phyloP scores from a whole-genome alignment of 2,329 filamentous ascomycete species.

The Colletotrichum camelliae region DNA sequence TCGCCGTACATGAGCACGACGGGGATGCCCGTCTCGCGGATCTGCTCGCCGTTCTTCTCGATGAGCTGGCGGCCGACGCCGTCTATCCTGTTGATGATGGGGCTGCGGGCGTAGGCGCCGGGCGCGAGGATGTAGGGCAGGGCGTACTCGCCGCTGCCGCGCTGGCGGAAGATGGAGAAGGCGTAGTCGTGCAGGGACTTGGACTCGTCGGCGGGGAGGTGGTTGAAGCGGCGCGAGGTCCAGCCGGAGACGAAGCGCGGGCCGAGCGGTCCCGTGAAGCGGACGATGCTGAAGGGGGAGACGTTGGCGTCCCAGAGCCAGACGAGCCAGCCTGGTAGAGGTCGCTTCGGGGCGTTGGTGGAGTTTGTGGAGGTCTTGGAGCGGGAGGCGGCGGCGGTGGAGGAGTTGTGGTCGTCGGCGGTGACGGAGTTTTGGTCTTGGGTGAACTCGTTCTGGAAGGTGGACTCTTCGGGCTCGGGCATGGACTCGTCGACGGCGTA shows the following conservation, averaged over 20 bases:
- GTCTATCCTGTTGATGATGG: constrained; percentile 86
- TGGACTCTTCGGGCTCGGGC: constrained; percentile 77
- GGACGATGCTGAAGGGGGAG: constrained; percentile 90
- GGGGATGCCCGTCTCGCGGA: constrained; percentile 72
- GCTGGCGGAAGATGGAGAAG: constrained; percentile 91
- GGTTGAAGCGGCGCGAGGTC: constrained; percentile 91
- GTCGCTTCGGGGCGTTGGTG: constrained; percentile 50
- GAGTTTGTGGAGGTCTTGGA: constrained; percentile 38
- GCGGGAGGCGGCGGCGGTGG: constrained; percentile 26
- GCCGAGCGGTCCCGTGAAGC: constrained; percentile 86
- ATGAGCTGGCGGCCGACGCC: constrained; percentile 79
- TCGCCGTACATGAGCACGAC: constrained; percentile 96
- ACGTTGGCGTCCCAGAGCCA: constrained; percentile 98
- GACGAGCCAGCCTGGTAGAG: constrained; percentile 83
- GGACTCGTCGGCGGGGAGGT: constrained; percentile 80
- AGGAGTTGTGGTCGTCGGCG: constrained; percentile 39
- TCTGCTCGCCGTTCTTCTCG: constrained; percentile 26
- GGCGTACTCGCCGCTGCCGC: constrained; percentile 92
- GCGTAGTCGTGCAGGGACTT: constrained; percentile 90
- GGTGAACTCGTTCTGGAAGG: constrained; percentile 77
- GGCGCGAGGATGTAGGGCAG: constrained; percentile 92
- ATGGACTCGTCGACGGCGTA: constrained; percentile 83
- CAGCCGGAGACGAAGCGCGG: constrained; percentile 93
- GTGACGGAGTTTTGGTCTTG: constrained; percentile 70
- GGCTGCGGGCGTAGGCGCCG: constrained; percentile 87